Evolutionary conservation across 2,329 filamentous ascomycete genomes (phyloP), one percentile per base, ranked within the genome.

Genomic region (Berkeleyomyces basicola): DNA sequence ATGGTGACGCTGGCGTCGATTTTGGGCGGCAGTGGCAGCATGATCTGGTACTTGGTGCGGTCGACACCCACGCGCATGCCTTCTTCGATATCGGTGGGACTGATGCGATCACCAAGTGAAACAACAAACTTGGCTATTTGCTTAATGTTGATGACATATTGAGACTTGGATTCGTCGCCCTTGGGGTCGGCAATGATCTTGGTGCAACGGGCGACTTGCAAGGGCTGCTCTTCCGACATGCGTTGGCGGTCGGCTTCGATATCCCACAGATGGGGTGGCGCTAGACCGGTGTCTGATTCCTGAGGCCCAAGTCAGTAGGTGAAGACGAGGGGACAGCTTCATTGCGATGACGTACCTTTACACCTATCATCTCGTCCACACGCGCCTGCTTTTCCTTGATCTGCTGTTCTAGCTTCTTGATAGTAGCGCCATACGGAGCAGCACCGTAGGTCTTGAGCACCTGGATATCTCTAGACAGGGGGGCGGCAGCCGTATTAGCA

Each of bases 121-220:
- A 99, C 93, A 59, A 99, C 93, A 70, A 99, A 99, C 77, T 99
- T 99, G 71, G 93, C 93, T 70, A 99, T 99, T 76, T 99, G 93
- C 80, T 99, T 99, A 69, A 99, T 92, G 76, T 99, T 99, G 82
- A 99, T 99, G 70, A 99, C 91, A 78, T 99, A 99, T 84, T 97
- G 99, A 83, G 88, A 95, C 83, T 99, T 99, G 67, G 95, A 88
- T 65, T 89, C 77, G 73, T 97, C 91, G n/a, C 74, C 74, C 76
- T 93, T 92, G 73, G 96, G 91, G 72, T 97, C 92, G 66, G 90
- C 85, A 69, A 99, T 99, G 74, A 99, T 99, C 81, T 99, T 99
- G 65, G 93, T 99, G 81, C 93, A 99, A 71, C 93, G 83, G 67
- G 93, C 93, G 67, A 99, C 93, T 77, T 99, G 93, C 69, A 97